Base-by-base conservation (phyloP, 805 yeast genomes). In the Nadsonia fulvescens region DNA sequence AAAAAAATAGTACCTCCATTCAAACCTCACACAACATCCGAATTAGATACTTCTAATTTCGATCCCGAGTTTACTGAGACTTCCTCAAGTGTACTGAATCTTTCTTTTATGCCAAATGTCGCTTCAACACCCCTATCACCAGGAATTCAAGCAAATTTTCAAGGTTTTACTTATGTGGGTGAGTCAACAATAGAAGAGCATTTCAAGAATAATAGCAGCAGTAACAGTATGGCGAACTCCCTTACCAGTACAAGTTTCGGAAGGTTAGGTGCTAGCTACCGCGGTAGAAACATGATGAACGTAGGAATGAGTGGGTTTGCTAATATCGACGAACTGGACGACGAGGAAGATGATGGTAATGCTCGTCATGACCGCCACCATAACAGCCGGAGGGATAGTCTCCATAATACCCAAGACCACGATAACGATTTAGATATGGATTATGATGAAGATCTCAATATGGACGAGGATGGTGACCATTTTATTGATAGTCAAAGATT, bases 1-100 rank as follows among this genome's bases (percentile, higher is more conserved):
- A 86, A 82, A 56, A 75, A 73, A 43, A 67, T 86, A 6, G 91
- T 93, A 21, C 98, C 98, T 14, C 98, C 98, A 2, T 86, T 81
- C 58, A 81, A 81, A 50, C 98, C 98, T 3, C 94, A 81, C 47
- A 64, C 89, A 36, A 56, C 74, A 6, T 72, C 81, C 20, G 98
- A 89, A 46, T 70, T 89, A 2, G 98, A 89, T 50, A 86, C 94
- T 3, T 78, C 93, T 4, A 89, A 89, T 52, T 89, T 89, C 51
- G 98, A 89, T 47, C 96, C 98, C 5, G 96, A 89, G 51, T 89
- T 89, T 53, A 89, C 98, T 12, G 74, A 72, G 41, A 79, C 92
- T 21, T 73, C 91, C 11, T 81, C 94, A 0, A 74, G 92, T 6
- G n/a, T n/a, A n/a, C n/a, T n/a, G n/a, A n/a, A n/a, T n/a, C n/a